These are phyloP conservation scores for Malassezia caprae DNA, from an alignment of 1,284 basidiomycete species.

Conservation along the genomic window DNA sequence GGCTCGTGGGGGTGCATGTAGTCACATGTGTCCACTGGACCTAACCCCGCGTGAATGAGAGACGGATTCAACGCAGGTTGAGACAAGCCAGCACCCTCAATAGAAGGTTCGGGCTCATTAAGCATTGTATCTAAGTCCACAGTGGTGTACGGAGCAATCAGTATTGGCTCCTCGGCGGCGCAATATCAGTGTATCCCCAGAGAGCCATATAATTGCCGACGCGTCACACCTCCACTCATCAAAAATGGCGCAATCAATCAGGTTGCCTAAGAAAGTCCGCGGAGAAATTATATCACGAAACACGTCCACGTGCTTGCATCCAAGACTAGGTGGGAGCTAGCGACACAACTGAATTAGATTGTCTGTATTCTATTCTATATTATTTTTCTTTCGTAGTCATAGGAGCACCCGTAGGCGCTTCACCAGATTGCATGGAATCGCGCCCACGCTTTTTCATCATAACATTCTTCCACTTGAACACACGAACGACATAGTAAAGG, in stretches of 20 bases:
- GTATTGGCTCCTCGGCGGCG: not conserved
- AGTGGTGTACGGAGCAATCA: not conserved
- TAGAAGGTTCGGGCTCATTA: not conserved
- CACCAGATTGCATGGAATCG: not conserved
- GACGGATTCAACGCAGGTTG: not conserved
- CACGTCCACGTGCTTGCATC: no score
- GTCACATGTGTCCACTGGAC: not conserved
- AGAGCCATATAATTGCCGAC: no score
- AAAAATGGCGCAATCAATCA: no score
- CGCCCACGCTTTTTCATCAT: slow-evolving; percentile 5
- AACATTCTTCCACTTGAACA: slow-evolving; percentile 9
- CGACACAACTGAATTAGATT: no score
- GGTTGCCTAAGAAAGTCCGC: no score
- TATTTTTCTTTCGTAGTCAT: not conserved
- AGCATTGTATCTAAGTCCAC: not conserved
- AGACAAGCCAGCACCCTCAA: not conserved
- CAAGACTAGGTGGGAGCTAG: no score
- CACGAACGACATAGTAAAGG: slow-evolving; percentile 31
- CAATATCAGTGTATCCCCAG: not conserved
- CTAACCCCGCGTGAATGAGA: not conserved
- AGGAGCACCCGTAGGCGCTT: not conserved
- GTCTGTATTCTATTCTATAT: not conserved
- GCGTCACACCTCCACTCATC: no score
- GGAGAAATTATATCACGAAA: no score
- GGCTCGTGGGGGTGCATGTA: no score